phyloP scores from a whole-genome alignment of 371 early-diverging fungal species.

The Dinochytrium kinnereticum region DNA sequence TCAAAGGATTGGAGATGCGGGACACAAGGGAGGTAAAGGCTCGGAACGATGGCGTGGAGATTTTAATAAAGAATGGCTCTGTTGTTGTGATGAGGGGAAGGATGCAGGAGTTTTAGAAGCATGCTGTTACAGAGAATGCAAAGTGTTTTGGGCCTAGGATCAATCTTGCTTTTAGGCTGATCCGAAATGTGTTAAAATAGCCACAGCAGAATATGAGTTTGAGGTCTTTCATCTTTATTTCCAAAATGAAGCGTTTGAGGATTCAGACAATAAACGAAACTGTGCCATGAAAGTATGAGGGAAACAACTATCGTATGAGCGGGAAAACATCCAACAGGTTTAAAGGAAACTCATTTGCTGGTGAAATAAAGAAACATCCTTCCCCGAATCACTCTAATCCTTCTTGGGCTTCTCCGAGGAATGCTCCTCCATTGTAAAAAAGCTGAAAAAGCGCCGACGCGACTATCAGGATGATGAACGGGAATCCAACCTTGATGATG shows the following conservation, averaged over 20 bases:
- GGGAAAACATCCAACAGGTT: neutral
- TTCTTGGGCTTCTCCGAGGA: neutral
- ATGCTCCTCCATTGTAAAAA: neutral
- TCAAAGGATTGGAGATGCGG: too few species aligned
- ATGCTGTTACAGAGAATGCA: constrained; percentile 1
- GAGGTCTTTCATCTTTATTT: too few species aligned
- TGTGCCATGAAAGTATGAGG: too few species aligned
- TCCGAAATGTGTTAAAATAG: neutral
- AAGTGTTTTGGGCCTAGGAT: neutral
- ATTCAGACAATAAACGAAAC: neutral
- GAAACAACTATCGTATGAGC: neutral
- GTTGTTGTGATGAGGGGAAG: constrained; percentile 10
- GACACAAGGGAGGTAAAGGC: too few species aligned
- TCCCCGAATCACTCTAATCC: neutral
- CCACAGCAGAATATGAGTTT: too few species aligned
- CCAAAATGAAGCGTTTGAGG: too few species aligned
- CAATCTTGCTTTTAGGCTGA: constrained; percentile 6
- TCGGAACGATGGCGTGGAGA: too few species aligned
- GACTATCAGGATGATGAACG: neutral
- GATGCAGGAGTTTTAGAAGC: constrained; percentile 13
- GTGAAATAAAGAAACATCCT: too few species aligned
- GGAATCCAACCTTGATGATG: neutral
- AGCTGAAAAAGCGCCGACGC: neutral
- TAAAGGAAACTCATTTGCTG: too few species aligned
- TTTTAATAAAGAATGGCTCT: neutral